Conservation (phyloP, 78 protist genomes). For the Dictyostelium discoideum region dicty_2.7 NC_007090.3:3988501-3989000, state of each 20-base stretch:
- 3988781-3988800: not conserved
- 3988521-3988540: constrained; percentile 42
- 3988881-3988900: constrained; percentile 73
- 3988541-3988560: not conserved
- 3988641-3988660: constrained; percentile 54
- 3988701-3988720: not conserved
- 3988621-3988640: constrained; percentile 13
- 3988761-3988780: no score
- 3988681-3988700: constrained; percentile 27
- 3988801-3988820: constrained; percentile 42
- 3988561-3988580: not conserved
- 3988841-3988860: constrained; percentile 28
- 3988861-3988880: constrained; percentile 22
- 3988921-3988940: not conserved
- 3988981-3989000: not conserved
- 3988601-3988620: constrained; percentile 67
- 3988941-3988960: constrained; percentile 44
- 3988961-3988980: constrained; percentile 52
- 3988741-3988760: no score
- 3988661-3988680: constrained; percentile 62
- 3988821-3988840: constrained; percentile 73
- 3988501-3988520: constrained; percentile 27
- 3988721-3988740: not conserved
- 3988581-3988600: constrained; percentile 14
- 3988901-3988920: constrained; percentile 19